Base-by-base conservation (phyloP, 495 filamentous ascomycete genomes). In the Penicillium desertorum region DNA sequence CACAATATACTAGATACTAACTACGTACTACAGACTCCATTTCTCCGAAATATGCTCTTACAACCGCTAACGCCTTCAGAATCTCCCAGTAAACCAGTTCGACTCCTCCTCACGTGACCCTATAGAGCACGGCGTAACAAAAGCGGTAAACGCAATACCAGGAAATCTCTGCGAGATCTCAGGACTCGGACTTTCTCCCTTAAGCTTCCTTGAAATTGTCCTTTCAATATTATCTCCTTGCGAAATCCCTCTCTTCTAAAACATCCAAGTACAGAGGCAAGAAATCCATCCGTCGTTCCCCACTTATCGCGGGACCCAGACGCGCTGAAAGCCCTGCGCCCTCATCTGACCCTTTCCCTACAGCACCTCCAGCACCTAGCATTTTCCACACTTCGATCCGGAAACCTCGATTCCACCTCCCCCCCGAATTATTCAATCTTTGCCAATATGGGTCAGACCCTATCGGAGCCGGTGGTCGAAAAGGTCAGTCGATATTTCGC, bases 391-490 rank as follows among this genome's bases (percentile, higher is more conserved):
- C 61, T 65, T 53, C 41, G 23, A 49, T 59, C 49, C 60, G 53
- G 44, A 46, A 34, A 39, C 49, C 20, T 45, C 52, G 59, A 53
- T 54, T 46, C 47, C 56, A 39, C 45, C n/a, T 30, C 23, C 49
- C 54, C 57, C 57, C 59, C 47, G 29, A 59, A 57, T 62, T 58
- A 78, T 70, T 63, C 58, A 64, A 65, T 67, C 57, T 54, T 62
- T 63, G 64, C 53, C 64, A 69, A 57, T 47, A 98, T 98, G 94
- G 94, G 94, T 85, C 94, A 98, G 84, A 98, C 94, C 73, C 87
- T 98, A 70, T 98, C 94, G 71, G 95, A 98, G 82, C 94, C 94
- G 50, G 93, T 98, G 65, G 88, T 96, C 62, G 94, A 98, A 68
- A 98, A 98, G 92, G 94, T 98, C 81, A 69, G 87, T 71, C 45